Base-by-base conservation (phyloP, 2,329 filamentous ascomycete species). In the Ophiostoma montium region DNA sequence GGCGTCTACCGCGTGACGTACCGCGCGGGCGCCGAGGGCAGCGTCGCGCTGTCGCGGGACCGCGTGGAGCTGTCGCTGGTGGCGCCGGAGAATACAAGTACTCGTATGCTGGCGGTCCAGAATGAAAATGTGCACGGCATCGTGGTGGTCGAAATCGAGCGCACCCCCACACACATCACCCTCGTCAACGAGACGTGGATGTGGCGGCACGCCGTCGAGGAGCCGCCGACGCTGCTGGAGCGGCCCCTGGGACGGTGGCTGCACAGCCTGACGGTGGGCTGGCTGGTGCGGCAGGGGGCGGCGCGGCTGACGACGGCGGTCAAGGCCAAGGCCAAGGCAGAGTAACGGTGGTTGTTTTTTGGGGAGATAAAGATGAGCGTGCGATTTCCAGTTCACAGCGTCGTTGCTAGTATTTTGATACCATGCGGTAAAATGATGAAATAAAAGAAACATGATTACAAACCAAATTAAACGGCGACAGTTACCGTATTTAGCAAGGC, bases 101-200 rank as follows among this genome's bases (percentile, higher is more conserved):
- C n/a, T n/a, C n/a, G n/a, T n/a, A n/a, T n/a, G n/a, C n/a, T n/a
- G n/a, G n/a, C n/a, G n/a, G n/a, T n/a, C n/a, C n/a, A n/a, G n/a
- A n/a, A n/a, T n/a, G n/a, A n/a, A n/a, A n/a, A n/a, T 1, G 56
- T 57, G 8, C 51, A 55, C 16, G 60, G 57, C 1, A 19, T 63
- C 8, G 51, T 63, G 6, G 55, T 63, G 11, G 50, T 55, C 1
- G 59, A 55, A 19, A 48, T 62, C 1, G 53, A 56, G 39, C 48
- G 44, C 36, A 47, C 50, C 4, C 48, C 48, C 4, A 48, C 48
- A 1, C 36, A 45, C 12, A 52, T 61, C 23, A 55, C 61, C 8
- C 62, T 66, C 45, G 56, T 63, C 42, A 65, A 65, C 50, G 63
- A 66, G 58, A 65, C 64, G n/a, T 65, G 63, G 64, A 61, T 64